These are phyloP conservation scores for Penicillium crustosum DNA, from an alignment of 2,329 filamentous ascomycete genomes.

Conservation along the genomic window DNA sequence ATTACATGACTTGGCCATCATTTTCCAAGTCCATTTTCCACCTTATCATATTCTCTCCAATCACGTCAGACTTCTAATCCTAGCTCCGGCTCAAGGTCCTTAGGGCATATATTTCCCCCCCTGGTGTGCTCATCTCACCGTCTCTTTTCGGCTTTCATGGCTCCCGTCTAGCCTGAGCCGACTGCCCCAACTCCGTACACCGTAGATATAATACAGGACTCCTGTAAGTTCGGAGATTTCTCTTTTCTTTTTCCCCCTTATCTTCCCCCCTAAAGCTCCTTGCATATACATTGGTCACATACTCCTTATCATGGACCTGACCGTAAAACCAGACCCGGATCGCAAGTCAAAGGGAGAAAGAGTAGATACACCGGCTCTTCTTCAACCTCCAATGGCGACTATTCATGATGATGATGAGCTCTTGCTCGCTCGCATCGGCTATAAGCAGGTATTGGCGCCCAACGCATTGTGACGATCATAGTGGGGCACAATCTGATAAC, in stretches of 20 bases:
- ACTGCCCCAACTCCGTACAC: background rate
- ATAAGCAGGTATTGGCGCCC: constrained; percentile 56
- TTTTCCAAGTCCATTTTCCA: background rate
- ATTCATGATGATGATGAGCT: constrained; percentile 61
- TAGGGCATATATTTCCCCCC: background rate
- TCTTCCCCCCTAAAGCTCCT: constrained; percentile 6
- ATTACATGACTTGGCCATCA: background rate
- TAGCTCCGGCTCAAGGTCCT: constrained; percentile 5
- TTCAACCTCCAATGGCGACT: constrained; percentile 34
- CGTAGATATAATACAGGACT: constrained; percentile 17
- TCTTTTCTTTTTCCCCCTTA: constrained; percentile 6
- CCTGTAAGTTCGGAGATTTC: constrained; percentile 7
- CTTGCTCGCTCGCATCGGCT: constrained; percentile 61
- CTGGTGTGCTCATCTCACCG: constrained; percentile 16
- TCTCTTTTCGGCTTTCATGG: constrained; percentile 14
- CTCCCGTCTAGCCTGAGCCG: constrained; percentile 13
- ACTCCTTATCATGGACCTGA: constrained; percentile 14
- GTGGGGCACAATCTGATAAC: constrained; percentile 11
- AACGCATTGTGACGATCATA: constrained; percentile 4
- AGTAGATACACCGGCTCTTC: background rate
- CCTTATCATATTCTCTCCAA: constrained; percentile 4
- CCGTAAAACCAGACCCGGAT: constrained; percentile 15
- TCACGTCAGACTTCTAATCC: background rate
- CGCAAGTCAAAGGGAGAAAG: constrained; percentile 5
- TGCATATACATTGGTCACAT: constrained; percentile 2